Conservation (phyloP, 2,329 filamentous ascomycete species). For the Alternaria consortialis region DNA sequence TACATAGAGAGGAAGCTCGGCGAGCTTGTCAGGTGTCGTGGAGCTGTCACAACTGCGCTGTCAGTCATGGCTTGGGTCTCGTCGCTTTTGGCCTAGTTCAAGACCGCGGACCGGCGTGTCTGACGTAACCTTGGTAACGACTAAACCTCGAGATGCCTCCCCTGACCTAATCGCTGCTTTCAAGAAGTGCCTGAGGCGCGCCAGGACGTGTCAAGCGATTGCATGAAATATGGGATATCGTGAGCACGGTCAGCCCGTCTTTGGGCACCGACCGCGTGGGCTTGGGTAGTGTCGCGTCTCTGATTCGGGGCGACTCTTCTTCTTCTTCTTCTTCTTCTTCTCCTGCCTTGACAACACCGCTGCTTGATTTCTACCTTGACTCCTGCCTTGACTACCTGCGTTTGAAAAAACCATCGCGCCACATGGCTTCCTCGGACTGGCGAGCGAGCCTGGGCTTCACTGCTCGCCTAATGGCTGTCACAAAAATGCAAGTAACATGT, state of each 20-base stretch:
- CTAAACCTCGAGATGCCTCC: slow-evolving; percentile 2
- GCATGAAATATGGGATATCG: background rate
- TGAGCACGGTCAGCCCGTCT: background rate
- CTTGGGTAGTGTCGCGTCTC: slow-evolving; percentile 14
- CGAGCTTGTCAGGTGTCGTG: slow-evolving; percentile 40
- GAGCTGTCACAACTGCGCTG: slow-evolving; percentile 46
- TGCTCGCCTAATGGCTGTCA: slow-evolving; percentile 54
- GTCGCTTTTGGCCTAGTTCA: slow-evolving; percentile 33
- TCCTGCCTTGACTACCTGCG: background rate
- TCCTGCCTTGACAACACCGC: slow-evolving; percentile 10
- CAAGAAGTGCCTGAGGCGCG: slow-evolving; percentile 3
- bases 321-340: slow-evolving; percentile 3
- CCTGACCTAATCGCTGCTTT: background rate
- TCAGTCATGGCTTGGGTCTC: slow-evolving; percentile 37
- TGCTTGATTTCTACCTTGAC: slow-evolving; percentile 2
- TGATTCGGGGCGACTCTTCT: slow-evolving; percentile 14
- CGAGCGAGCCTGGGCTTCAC: slow-evolving; percentile 55
- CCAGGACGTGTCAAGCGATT: background rate
- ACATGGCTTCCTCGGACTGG: slow-evolving; percentile 51
- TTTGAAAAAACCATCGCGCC: slow-evolving; percentile 1
- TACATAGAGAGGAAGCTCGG: slow-evolving; percentile 41
- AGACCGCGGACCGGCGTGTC: slow-evolving; percentile 18
- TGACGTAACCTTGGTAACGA: slow-evolving; percentile 30
- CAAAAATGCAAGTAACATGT: slow-evolving; percentile 59
- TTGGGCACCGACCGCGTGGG: slow-evolving; percentile 10